Conservation (phyloP, 2,329 filamentous ascomycete species). For the Dactylonectria estremocensis region DNA sequence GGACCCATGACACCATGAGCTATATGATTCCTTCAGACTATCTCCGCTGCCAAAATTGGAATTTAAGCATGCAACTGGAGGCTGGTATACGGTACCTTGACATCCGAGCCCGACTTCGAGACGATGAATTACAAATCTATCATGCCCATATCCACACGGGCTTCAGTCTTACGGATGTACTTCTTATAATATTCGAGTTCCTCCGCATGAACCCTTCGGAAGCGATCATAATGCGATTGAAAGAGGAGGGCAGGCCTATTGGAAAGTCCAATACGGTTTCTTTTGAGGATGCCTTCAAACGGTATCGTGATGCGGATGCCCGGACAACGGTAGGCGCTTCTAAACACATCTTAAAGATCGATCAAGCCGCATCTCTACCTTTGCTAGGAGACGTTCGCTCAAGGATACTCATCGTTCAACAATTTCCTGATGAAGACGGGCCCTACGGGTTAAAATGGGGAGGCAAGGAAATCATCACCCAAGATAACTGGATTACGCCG, state of each 20-base stretch:
- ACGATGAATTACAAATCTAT: conserved; percentile 63
- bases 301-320: conserved; percentile 54
- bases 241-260: conserved; percentile 61
- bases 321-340: conserved; percentile 54
- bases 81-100: conserved; percentile 67
- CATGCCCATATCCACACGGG: conserved; percentile 63
- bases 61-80: conserved; percentile 61
- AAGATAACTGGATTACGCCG: conserved; percentile 64
- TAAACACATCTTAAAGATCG: conserved; percentile 56
- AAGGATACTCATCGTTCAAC: conserved; percentile 64
- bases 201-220: conserved; percentile 61
- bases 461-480: conserved; percentile 60
- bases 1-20: conserved; percentile 69
- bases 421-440: conserved; percentile 55
- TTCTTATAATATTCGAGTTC: conserved; percentile 60
- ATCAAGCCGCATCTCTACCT: conserved; percentile 55
- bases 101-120: conserved; percentile 61
- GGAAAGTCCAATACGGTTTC: conserved; percentile 52
- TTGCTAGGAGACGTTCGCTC: conserved; percentile 62
- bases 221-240: conserved; percentile 65
- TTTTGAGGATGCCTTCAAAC: conserved; percentile 63
- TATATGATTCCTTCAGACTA: conserved; percentile 54
- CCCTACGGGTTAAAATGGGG: conserved; percentile 63
- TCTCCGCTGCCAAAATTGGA: conserved; percentile 65
- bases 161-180: conserved; percentile 60